Percentiles rank a stretch among this genome's conserved stretches.
Conservation (phyloP, 1,284 basidiomycete genomes). For the Porodaedalea pini region DNA sequence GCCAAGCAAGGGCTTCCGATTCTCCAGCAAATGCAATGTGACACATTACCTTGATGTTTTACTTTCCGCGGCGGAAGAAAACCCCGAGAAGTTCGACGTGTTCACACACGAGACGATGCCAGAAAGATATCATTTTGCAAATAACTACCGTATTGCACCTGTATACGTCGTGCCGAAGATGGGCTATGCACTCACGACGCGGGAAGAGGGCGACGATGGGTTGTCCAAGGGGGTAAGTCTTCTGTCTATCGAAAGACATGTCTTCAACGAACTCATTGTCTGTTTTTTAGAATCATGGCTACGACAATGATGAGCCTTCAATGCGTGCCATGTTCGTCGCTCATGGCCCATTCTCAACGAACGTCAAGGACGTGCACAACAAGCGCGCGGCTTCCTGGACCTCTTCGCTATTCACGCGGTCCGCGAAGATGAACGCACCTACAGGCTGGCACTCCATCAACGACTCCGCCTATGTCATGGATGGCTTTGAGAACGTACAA, state of each 20-base stretch:
- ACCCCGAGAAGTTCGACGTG: conserved; percentile 69
- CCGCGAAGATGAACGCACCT: conserved; percentile 16
- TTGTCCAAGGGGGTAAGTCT: conserved; percentile 71
- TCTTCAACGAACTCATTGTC: not conserved
- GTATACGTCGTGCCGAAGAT: conserved; percentile 82
- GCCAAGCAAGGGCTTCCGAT: conserved; percentile 83
- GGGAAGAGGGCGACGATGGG: conserved; percentile 55
- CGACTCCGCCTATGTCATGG: conserved; percentile 67
- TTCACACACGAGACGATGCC: conserved; percentile 83
- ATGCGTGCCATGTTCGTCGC: conserved; percentile 92
- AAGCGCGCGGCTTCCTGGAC: conserved; percentile 24
- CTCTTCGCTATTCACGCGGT: conserved; percentile 20
- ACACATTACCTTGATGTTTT: conserved; percentile 55
- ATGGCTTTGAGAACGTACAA: conserved; percentile 80
- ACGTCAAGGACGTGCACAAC: conserved; percentile 55
- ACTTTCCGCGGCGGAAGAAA: conserved; percentile 42
- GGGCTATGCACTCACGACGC: conserved; percentile 69
- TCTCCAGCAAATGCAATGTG: conserved; percentile 55
- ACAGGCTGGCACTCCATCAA: conserved; percentile 65
- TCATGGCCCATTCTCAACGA: conserved; percentile 77
- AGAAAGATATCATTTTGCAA: conserved; percentile 69
- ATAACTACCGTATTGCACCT: conserved; percentile 75
- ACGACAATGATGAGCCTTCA: conserved; percentile 69
- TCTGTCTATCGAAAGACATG: conserved; percentile 3
- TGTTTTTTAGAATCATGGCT: conserved; percentile 66